These are phyloP conservation scores for Alternaria sp. DNA, from an alignment of 2,329 filamentous ascomycete species.

Conservation along the genomic window DNA sequence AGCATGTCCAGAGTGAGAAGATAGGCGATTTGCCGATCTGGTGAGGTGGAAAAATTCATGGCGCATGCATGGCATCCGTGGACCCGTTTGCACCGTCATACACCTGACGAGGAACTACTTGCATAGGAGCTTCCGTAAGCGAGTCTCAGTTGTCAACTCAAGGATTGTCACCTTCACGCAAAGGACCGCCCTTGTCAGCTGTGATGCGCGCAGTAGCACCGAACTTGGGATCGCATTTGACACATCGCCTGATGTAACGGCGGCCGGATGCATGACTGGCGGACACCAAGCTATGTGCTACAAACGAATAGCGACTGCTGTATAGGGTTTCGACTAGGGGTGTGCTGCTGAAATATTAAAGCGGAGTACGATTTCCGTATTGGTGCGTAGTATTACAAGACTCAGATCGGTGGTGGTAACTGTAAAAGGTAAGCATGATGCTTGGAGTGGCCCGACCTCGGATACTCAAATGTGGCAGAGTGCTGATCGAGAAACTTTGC, in stretches of 20 bases:
- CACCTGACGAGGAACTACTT: conserved; percentile 20
- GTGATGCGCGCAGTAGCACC: conserved; percentile 19
- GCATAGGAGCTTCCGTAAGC: conserved; percentile 12
- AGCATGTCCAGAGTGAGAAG: conserved; percentile 17
- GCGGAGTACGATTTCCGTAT: conserved; percentile 27
- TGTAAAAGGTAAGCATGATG: conserved; percentile 35
- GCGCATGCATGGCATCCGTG: conserved; percentile 23
- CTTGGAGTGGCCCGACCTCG: conserved; percentile 33
- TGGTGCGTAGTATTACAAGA: conserved; percentile 30
- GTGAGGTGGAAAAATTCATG: conserved; percentile 16
- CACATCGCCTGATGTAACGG: conserved; percentile 26
- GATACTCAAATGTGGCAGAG: conserved; percentile 17
- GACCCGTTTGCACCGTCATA: conserved; percentile 24
- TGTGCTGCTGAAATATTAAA: conserved; percentile 25
- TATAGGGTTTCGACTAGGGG: conserved; percentile 26
- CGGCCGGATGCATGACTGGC: conserved; percentile 23
- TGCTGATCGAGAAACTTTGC: conserved; percentile 27
- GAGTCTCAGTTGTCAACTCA: conserved; percentile 7
- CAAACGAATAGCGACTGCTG: conserved; percentile 20
- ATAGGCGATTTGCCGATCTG: conserved; percentile 25
- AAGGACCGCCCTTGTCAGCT: conserved; percentile 17
- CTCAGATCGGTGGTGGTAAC: conserved; percentile 36
- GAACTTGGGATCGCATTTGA: conserved; percentile 22
- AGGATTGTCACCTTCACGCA: conserved; percentile 2
- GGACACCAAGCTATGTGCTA: conserved; percentile 22